phyloP scores from a whole-genome alignment of 1,139 yeast species.

The Geotrichum restrictum region DNA sequence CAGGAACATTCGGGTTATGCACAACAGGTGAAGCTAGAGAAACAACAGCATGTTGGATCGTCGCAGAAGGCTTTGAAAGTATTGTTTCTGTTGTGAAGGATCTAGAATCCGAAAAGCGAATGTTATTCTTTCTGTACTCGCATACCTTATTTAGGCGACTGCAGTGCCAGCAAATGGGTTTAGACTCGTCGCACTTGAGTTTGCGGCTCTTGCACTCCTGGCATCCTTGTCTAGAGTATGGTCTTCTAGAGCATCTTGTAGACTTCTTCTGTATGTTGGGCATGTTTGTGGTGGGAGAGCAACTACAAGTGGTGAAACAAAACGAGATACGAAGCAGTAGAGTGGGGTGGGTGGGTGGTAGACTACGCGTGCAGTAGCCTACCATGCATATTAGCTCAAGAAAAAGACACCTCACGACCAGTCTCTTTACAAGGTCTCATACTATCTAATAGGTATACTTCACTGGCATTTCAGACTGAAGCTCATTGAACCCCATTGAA shows the following conservation, averaged over 20 bases:
- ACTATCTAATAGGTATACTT: too few species aligned
- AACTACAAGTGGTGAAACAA: background rate
- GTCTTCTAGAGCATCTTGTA: conserved; percentile 15
- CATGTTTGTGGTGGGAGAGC: conserved; percentile 1
- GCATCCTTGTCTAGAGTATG: conserved; percentile 59
- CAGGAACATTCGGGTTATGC: too few species aligned
- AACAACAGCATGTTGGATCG: background rate
- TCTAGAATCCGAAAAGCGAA: conserved; percentile 12
- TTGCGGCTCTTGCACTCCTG: conserved; percentile 59
- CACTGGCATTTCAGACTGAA: too few species aligned
- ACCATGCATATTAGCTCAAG: too few species aligned
- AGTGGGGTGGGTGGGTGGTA: background rate
- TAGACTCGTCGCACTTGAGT: conserved; percentile 61
- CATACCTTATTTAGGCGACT: conserved; percentile 49
- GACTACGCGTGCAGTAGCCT: too few species aligned
- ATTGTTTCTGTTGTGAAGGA: conserved; percentile 9
- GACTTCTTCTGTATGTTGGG: conserved; percentile 7
- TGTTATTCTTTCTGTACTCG: conserved; percentile 35
- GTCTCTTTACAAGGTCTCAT: too few species aligned
- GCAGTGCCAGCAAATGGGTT: conserved; percentile 60
- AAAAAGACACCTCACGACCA: too few species aligned
- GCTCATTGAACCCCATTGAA: too few species aligned
- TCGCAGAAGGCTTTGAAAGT: background rate
- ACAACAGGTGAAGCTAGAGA: too few species aligned
- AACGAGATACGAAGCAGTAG: too few species aligned